These are phyloP conservation scores for Sclerotiophoma versabilis DNA, from an alignment of 2,329 filamentous ascomycete genomes.

Conservation along the genomic window DNA sequence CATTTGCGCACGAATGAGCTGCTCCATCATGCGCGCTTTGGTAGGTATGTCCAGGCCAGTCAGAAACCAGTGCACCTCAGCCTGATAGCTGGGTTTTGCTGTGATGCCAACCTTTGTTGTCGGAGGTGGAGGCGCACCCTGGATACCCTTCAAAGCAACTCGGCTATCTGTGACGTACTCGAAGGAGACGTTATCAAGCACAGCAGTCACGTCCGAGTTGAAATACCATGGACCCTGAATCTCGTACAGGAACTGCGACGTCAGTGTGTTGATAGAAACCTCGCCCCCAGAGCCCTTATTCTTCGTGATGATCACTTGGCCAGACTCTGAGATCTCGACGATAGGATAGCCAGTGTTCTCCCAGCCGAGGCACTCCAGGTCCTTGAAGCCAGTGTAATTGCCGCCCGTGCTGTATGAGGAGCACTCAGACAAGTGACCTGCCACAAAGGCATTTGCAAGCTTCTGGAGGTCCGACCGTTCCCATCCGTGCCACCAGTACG, in stretches of 20 bases:
- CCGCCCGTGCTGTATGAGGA: conserved; percentile 53
- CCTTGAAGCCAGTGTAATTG: conserved; percentile 55
- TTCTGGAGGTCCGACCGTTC: conserved; percentile 47
- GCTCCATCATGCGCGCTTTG: conserved; percentile 55
- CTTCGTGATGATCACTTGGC: conserved; percentile 39
- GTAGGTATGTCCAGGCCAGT: conserved; percentile 54
- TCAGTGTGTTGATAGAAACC: conserved; percentile 58
- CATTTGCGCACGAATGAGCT: conserved; percentile 44
- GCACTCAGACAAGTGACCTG: conserved; percentile 56
- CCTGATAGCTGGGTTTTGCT: conserved; percentile 55
- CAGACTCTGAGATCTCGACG: conserved; percentile 38
- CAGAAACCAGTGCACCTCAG: conserved; percentile 55
- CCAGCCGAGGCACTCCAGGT: conserved; percentile 41
- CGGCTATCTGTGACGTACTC: conserved; percentile 59
- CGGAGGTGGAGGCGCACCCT: conserved; percentile 45
- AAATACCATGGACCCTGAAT: conserved; percentile 59
- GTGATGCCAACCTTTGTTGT: conserved; percentile 55
- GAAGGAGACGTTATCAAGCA: conserved; percentile 60
- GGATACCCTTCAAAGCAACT: conserved; percentile 57
- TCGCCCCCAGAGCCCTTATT: conserved; percentile 46
- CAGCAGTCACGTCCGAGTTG: conserved; percentile 64
- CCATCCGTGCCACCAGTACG: conserved; percentile 57
- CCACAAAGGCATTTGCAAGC: conserved; percentile 54
- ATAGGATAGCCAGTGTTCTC: conserved; percentile 44
- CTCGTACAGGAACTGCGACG: conserved; percentile 59